Evolutionary conservation across 495 filamentous ascomycete species (phyloP).

Genomic region (Stereocaulon alpinum): DNA sequence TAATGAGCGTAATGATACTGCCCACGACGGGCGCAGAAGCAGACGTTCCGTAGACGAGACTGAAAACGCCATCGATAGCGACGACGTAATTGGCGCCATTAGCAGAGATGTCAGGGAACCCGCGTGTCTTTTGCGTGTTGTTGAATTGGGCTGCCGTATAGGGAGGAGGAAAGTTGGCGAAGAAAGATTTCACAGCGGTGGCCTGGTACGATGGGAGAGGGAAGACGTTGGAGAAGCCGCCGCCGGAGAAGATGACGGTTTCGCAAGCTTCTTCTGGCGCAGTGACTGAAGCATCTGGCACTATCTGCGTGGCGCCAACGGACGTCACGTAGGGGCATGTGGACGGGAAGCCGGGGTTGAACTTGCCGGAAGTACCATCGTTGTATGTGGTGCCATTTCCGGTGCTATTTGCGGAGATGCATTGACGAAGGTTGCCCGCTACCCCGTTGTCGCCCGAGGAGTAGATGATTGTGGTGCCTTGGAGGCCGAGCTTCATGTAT

Average conservation of each 20-base stretch:
- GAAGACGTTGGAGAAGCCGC: conserved; percentile 64
- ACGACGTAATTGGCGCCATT: conserved; percentile 49
- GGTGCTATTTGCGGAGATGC: conserved; percentile 25
- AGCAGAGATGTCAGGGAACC: conserved; percentile 55
- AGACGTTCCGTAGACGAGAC: conserved; percentile 43
- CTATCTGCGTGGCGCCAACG: conserved; percentile 40
- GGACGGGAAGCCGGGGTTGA: conserved; percentile 40
- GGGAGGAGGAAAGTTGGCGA: conserved; percentile 35
- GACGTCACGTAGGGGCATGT: conserved; percentile 43
- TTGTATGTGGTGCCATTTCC: conserved; percentile 17
- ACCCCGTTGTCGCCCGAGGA: conserved; percentile 54
- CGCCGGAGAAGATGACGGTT: conserved; percentile 43
- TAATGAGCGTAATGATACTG: conserved; percentile 48
- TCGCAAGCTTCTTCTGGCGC: conserved; percentile 35
- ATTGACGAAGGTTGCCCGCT: conserved; percentile 33
- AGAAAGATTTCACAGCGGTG: conserved; percentile 39
- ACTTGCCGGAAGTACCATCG: conserved; percentile 31
- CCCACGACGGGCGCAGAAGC: conserved; percentile 50
- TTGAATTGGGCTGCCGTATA: conserved; percentile 41
- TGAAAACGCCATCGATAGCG: conserved; percentile 32
- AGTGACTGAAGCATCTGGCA: conserved; percentile 27
- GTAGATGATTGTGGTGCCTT: conserved; percentile 50
- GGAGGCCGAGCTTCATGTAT: conserved; percentile 56
- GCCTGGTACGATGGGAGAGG: conserved; percentile 47
- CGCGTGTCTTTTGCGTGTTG: conserved; percentile 51